Conservation (phyloP, 176 grass and related monocot genomes). For the Musa troglodytarum region DNA sequence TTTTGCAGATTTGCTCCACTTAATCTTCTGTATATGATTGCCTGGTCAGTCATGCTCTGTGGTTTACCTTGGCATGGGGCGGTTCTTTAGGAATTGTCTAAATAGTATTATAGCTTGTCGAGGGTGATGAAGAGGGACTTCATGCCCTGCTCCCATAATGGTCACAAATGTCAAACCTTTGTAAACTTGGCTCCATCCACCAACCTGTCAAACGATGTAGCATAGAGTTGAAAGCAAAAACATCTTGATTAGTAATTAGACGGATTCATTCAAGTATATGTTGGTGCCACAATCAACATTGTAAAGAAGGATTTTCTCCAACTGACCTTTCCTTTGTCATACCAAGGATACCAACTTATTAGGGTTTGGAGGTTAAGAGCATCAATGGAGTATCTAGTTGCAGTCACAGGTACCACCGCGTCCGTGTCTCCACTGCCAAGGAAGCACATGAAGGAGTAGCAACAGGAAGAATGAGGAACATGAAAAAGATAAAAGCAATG, state of each 20-base stretch:
- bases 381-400: conserved; percentile 83
- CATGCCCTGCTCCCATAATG: conserved; percentile 48
- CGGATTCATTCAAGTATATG: not conserved
- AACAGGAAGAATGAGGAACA: not conserved
- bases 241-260: not conserved
- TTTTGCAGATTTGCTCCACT: not conserved
- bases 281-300: not conserved
- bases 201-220: conserved; percentile 53
- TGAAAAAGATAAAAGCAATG: not conserved
- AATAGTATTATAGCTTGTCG: conserved; percentile 33
- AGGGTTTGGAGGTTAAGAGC: conserved; percentile 70
- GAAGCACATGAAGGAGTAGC: not conserved
- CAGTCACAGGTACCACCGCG: conserved; percentile 94
- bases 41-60: not conserved
- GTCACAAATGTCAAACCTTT: conserved; percentile 81
- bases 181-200: conserved; percentile 88
- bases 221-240: not conserved
- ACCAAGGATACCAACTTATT: conserved; percentile 81
- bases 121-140: conserved; percentile 42
- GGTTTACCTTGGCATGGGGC: conserved; percentile 23
- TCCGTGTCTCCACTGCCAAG: conserved; percentile 74
- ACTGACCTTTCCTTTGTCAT: conserved; percentile 72
- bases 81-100: conserved; percentile 30
- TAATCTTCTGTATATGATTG: conserved; percentile 4
- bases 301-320: not conserved